Percentiles rank a stretch among this genome's conserved stretches.
Evolutionary conservation across 1,284 basidiomycete species (phyloP).

Genomic region (Heimioporus punctisporus): DNA sequence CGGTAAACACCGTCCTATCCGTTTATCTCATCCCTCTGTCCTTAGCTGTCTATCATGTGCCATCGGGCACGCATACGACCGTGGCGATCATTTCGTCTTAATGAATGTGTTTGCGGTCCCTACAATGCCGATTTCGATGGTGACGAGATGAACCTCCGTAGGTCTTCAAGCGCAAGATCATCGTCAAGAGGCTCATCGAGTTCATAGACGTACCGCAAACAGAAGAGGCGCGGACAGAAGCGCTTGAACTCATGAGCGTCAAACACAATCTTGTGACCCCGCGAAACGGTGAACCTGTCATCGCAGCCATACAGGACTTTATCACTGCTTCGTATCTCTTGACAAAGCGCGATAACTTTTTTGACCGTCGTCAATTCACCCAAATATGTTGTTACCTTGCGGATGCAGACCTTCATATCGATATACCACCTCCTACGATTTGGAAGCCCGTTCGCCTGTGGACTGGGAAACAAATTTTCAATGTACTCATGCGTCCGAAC

Average conservation of each 20-base stretch:
- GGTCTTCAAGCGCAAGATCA: slow-evolving; percentile 30
- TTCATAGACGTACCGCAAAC: slow-evolving; percentile 94
- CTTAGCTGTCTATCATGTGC: slow-evolving; percentile 97
- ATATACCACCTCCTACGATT: slow-evolving; percentile 95
- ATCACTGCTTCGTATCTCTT: slow-evolving; percentile 98
- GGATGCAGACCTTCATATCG: slow-evolving; percentile 92
- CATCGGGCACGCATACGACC: slow-evolving; percentile 93
- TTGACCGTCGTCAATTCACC: slow-evolving; percentile 94
- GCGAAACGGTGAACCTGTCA: slow-evolving; percentile 97
- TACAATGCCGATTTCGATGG: slow-evolving; percentile 99
- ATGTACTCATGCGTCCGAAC: slow-evolving; percentile 96
- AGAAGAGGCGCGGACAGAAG: slow-evolving; percentile 98
- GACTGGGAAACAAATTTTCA: slow-evolving; percentile 99
- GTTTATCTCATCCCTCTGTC: slow-evolving; percentile 13
- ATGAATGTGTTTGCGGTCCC: slow-evolving; percentile 99
- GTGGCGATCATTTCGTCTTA: slow-evolving; percentile 97
- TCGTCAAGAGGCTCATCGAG: slow-evolving; percentile 2
- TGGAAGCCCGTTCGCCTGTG: slow-evolving; percentile 94
- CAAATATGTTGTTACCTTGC: slow-evolving; percentile 97
- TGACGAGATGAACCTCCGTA: slow-evolving; percentile 99
- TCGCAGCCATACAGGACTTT: slow-evolving; percentile 98
- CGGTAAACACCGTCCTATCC: not conserved
- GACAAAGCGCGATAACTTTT: slow-evolving; percentile 92
- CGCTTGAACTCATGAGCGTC: slow-evolving; percentile 97
- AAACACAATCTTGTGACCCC: slow-evolving; percentile 98